Conservation (phyloP, 768 basidiomycete species). For the Rossbeevera mucosa region DNA sequence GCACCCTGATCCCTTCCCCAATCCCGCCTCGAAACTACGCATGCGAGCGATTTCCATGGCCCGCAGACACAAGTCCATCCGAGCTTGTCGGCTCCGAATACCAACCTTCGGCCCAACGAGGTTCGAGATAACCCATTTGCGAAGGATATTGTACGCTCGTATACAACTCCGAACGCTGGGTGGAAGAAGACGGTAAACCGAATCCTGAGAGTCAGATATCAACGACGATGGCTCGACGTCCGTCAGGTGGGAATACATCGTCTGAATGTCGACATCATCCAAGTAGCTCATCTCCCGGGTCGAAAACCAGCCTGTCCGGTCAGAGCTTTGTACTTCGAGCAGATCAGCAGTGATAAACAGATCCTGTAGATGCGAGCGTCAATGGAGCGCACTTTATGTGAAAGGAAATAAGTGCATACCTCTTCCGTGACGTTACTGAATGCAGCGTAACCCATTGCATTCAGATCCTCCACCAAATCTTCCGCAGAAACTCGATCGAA, state of each 20-base stretch:
- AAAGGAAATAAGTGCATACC: slow-evolving; percentile 35
- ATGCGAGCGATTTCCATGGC: slow-evolving; percentile 71
- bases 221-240: slow-evolving; percentile 70
- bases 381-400: slow-evolving; percentile 2
- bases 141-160: slow-evolving; percentile 68
- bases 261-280: slow-evolving; percentile 75
- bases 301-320: slow-evolving; percentile 75
- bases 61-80: slow-evolving; percentile 68
- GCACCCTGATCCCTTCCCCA: neutral
- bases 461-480: slow-evolving; percentile 72
- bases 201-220: slow-evolving; percentile 68
- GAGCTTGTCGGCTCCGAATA: slow-evolving; percentile 55
- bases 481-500: slow-evolving; percentile 61
- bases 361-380: slow-evolving; percentile 44
- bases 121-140: slow-evolving; percentile 75
- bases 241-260: slow-evolving; percentile 67
- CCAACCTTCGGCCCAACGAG: slow-evolving; percentile 63
- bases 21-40: slow-evolving; percentile 45
- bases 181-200: slow-evolving; percentile 68
- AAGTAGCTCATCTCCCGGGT: slow-evolving; percentile 47
- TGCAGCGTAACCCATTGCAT: slow-evolving; percentile 70
- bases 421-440: slow-evolving; percentile 77
- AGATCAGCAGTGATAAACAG: slow-evolving; percentile 73
- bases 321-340: slow-evolving; percentile 75
- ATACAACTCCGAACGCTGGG: slow-evolving; percentile 73